Base-by-base conservation (phyloP, 2,329 filamentous ascomycete species). In the Lecanicillium sp. region DNA sequence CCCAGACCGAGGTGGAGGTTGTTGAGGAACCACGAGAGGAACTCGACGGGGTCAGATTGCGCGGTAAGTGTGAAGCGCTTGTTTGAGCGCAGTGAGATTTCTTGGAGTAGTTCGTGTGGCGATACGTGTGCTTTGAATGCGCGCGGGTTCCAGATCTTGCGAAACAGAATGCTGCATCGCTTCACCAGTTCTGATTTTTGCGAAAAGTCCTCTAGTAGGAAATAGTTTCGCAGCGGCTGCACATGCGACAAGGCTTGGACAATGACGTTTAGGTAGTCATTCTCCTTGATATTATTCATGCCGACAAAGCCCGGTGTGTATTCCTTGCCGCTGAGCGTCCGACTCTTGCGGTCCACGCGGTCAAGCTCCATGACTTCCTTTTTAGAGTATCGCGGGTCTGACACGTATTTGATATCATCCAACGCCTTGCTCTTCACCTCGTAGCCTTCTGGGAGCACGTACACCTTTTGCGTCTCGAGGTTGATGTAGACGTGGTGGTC, bases 201-300 rank as follows among this genome's bases (percentile, higher is more conserved):
- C 9, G 72, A 71, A 37, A 95, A 81, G 49, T 94, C 76, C 55
- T 95, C 86, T 2, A 96, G 75, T 53, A 98, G 79, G 56, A 96
- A 80, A 64, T 80, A 96, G 58, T 96, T 95, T 25, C 92, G 80
- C 49, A 98, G 68, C 4, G 92, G 90, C 15, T 80, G 70, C 18
- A 96, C 87, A 60, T 98, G 92, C 3, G 90, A 82, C 28, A 98
- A 73, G 6, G 89, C 83, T 60, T 98, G 92, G 35, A 94, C 83
- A 3, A 95, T 77, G 18, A 95, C 90, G 57, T 98, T 98, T 55
- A 96, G 75, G 65, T 98, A 98, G 67, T 98, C 92, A 64, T 98
- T 98, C 42, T 92, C 87, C 63, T 98, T 98, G 71, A 98, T 95
- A 64, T 98, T 98, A 72, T 98, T 98, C 85, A 98, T 94, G 48